Percentiles rank a stretch among this genome's conserved stretches.
Conservation (phyloP, 2,329 filamentous ascomycete species). For the Paraconiothyrium sp. region DNA sequence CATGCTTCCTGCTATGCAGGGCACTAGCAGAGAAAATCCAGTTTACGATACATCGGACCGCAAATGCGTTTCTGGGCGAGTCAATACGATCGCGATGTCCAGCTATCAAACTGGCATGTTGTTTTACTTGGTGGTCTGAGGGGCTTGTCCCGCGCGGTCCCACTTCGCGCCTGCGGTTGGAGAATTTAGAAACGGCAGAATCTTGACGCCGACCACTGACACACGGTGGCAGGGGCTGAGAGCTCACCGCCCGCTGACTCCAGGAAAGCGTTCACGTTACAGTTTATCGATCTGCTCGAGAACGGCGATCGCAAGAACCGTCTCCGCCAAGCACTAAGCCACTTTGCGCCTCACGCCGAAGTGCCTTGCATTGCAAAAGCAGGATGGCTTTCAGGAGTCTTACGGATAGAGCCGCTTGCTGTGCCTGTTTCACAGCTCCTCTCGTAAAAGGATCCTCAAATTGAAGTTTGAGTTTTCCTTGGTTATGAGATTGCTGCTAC, state of each 20-base stretch:
- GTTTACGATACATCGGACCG: background rate
- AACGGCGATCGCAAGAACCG: constrained; percentile 36
- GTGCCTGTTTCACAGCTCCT: constrained; percentile 26
- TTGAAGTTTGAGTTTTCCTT: background rate
- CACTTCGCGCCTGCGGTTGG: constrained; percentile 20
- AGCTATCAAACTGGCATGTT: constrained; percentile 2
- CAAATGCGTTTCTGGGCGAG: constrained; percentile 10
- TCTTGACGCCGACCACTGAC: constrained; percentile 28
- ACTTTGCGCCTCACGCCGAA: constrained; percentile 24
- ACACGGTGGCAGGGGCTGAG: constrained; percentile 10
- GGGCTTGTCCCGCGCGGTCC: constrained; percentile 7
- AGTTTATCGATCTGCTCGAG: constrained; percentile 34
- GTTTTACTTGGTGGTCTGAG: background rate
- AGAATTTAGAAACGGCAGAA: constrained; percentile 40
- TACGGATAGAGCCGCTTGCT: constrained; percentile 20
- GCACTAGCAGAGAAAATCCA: background rate
- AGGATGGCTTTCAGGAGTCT: constrained; percentile 21
- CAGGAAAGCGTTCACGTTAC: constrained; percentile 21
- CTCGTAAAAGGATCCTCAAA: constrained; percentile 11
- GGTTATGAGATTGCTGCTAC: background rate
- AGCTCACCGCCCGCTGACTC: constrained; percentile 33
- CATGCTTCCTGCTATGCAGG: background rate
- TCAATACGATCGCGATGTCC: background rate
- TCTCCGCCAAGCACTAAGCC: constrained; percentile 27
- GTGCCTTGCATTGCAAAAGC: constrained; percentile 24